Evolutionary conservation across 176 grass and related monocot species (phyloP), one percentile per base, ranked within the genome.

Genomic region (Bolboschoenus planiculmis): DNA sequence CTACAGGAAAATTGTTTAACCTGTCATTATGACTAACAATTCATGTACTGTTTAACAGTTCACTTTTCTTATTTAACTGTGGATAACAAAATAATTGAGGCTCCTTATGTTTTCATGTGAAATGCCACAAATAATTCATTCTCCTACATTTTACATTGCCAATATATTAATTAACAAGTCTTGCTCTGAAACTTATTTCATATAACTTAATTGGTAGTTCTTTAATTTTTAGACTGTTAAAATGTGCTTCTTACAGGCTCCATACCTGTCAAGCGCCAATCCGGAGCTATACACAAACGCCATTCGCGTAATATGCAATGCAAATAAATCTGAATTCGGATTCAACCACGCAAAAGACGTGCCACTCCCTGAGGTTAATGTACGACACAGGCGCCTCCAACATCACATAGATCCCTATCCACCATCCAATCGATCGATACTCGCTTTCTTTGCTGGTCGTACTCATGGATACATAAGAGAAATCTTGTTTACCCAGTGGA

Each of bases 301-400:
- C 3, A 86, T 88, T 82, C 56, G 86, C 2, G 86, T 70, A 9
- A 85, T 83, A 44, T 88, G 86, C 86, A 86, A 83, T 29, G 79
- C 86, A n/a, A 81, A 91, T 55, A 83, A 59, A 36, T 88, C 90
- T 2, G 86, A 91, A 67, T 26, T 26, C 9, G 84, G 84, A 54
- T 88, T 86, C 86, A 48, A 81, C 36, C 84, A 46, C 8, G 72
- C 58, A 10, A 84, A 62, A 36, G 84, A 88, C 10, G 90, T 88
- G 23, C n/a, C 84, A 43, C 62, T 84, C 10, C 89, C 83, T 36
- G 86, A 65, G 21, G 81, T 87, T n/a, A 23, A 79, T 44, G 53
- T 50, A 39, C 18, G n/a, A 36, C 18, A 10, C 4, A 6, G 31
- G 18, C 50, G 20, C 10, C 21, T 60, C 10, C 57, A 59, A 11